A percentile compares a stretch with the other conserved stretches of the same genome.
Evolutionary conservation across 495 filamentous ascomycete genomes (phyloP).

Genomic region (Daldinia decipiens): DNA sequence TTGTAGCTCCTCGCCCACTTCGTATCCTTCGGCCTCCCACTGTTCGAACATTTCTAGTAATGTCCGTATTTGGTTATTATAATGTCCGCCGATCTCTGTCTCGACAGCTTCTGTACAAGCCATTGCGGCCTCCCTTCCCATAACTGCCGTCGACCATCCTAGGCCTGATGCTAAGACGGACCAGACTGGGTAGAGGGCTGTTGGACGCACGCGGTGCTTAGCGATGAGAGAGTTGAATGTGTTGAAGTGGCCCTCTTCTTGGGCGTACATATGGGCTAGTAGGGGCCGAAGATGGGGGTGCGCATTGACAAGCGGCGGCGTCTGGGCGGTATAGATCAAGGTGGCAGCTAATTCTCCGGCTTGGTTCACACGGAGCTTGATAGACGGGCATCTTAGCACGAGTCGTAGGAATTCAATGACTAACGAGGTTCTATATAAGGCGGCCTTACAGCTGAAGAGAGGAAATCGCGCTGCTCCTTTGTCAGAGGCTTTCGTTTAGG

Average conservation of each 20-base stretch:
- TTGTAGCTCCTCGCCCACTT: slow-evolving; percentile 79
- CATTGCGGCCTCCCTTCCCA: slow-evolving; percentile 96
- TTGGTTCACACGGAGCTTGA: slow-evolving; percentile 83
- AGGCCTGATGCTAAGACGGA: slow-evolving; percentile 81
- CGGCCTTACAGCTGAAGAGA: slow-evolving; percentile 74
- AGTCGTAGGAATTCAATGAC: slow-evolving; percentile 20
- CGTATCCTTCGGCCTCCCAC: slow-evolving; percentile 72
- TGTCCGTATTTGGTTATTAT: slow-evolving; percentile 87
- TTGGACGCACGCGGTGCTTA: slow-evolving; percentile 90
- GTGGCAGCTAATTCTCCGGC: slow-evolving; percentile 89
- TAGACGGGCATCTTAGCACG: slow-evolving; percentile 21
- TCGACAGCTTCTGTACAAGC: slow-evolving; percentile 98
- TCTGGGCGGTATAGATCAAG: slow-evolving; percentile 86
- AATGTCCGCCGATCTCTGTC: slow-evolving; percentile 96
- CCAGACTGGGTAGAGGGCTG: slow-evolving; percentile 94
- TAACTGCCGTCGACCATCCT: slow-evolving; percentile 87
- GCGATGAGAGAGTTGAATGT: slow-evolving; percentile 88
- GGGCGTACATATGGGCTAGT: slow-evolving; percentile 98
- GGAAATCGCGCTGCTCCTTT: slow-evolving; percentile 74
- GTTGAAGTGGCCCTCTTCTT: slow-evolving; percentile 86
- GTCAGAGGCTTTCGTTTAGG: slow-evolving; percentile 67
- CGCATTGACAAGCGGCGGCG: slow-evolving; percentile 73
- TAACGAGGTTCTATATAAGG: slow-evolving; percentile 15
- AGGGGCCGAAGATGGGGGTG: slow-evolving; percentile 88
- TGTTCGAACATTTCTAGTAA: slow-evolving; percentile 82